Base-by-base conservation (phyloP, 2,329 filamentous ascomycete genomes). In the Ophiosphaerella herpotricha region DNA sequence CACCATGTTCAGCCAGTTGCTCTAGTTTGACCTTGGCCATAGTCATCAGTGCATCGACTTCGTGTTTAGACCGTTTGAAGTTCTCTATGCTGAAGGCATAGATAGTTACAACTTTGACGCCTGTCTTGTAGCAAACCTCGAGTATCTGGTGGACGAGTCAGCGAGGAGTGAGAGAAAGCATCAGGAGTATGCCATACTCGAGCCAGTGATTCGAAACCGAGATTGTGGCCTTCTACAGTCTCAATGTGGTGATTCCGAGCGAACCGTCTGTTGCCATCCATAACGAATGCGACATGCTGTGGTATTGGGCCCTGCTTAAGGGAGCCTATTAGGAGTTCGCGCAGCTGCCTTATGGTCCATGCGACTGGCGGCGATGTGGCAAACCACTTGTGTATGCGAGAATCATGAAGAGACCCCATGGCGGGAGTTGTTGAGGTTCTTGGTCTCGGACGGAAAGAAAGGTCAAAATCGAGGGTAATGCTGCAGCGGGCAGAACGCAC, bases 31-130 rank as follows among this genome's bases (percentile, higher is more conserved):
- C 85, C 78, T 96, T 97, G 53, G 93, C 93, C 81, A 99, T 91
- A 70, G 96, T 89, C 94, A 99, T 99, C 55, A 99, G 78, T 26
- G 91, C 92, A 69, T 97, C 91, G 7, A 99, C 94, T 74, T 99
- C 94, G 74, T 95, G 94, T 74, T 94, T 92, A 18, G 91, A 93
- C 5, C 94, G 86, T 73, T 97, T 96, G 79, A 96, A 99, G 78
- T 99, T 99, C 76, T 99, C 94, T 67, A 99, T 97, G 70, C 91
- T 96, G 77, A 99, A 99, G 13, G 94, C 94, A 73, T 97, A 99
- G 57, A 99, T 91, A 4, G 94, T 97, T 34, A 99, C 93, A 7
- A 96, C 91, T 73, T 94, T 93, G 56, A 99, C 93, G 46, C 94
- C 94, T 51, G 89, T 91, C 72, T 96, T 97, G 80, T 97, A 99